Conservation (phyloP, 2,329 filamentous ascomycete species). For the Zasmidium angulare region DNA sequence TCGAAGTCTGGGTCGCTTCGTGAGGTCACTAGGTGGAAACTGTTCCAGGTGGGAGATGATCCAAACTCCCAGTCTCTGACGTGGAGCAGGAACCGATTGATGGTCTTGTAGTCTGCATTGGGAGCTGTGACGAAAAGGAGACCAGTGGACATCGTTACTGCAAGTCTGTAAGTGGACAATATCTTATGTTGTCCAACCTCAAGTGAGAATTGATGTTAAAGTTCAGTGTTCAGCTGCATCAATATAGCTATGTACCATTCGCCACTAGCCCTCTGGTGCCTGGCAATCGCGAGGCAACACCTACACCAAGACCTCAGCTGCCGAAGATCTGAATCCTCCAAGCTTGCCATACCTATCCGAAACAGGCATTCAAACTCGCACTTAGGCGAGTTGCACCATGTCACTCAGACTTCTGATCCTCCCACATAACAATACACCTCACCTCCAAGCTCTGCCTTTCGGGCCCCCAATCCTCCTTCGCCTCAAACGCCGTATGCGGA, state of each 20-base stretch:
- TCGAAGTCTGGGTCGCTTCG: slow-evolving; percentile 13
- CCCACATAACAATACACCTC: slow-evolving; percentile 9
- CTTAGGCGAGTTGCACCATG: not conserved
- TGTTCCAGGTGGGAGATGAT: not conserved
- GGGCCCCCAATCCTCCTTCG: slow-evolving; percentile 7
- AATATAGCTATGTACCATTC: no score
- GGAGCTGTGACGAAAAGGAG: slow-evolving; percentile 20
- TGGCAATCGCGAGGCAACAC: no score
- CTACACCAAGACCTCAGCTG: no score
- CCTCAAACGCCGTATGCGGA: slow-evolving; percentile 8
- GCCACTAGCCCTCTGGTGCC: no score
- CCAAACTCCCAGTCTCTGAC: slow-evolving; percentile 14
- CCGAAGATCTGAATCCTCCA: no score
- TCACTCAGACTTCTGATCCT: slow-evolving; percentile 7
- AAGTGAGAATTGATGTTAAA: no score
- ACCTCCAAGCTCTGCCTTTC: slow-evolving; percentile 8
- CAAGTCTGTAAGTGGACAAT: no score
- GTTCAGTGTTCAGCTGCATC: no score
- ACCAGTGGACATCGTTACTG: slow-evolving; percentile 1
- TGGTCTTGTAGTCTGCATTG: slow-evolving; percentile 12
- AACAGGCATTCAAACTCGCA: not conserved
- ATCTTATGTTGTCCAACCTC: not conserved
- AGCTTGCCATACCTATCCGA: not conserved
- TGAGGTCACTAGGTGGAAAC: slow-evolving; percentile 12
- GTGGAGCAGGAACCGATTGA: slow-evolving; percentile 19